These are phyloP conservation scores for Daldinia concentrica DNA, from an alignment of 495 filamentous ascomycete genomes.

Conservation along the genomic window DNA sequence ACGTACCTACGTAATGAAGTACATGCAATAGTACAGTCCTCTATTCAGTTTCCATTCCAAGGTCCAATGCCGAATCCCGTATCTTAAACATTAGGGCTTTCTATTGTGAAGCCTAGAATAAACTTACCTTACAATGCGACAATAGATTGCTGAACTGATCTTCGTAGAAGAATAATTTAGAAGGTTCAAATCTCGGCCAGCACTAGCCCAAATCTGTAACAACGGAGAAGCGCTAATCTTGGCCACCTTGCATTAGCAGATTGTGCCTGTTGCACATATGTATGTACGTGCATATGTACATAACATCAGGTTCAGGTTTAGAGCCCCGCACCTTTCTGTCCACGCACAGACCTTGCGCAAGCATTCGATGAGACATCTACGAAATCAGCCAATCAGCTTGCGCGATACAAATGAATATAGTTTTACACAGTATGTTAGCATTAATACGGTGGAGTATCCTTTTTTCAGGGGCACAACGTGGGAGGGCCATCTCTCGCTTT, in stretches of 20 bases:
- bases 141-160: not conserved
- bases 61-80: not conserved
- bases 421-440: not conserved
- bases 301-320: not conserved
- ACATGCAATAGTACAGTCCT: not conserved
- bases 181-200: conserved; percentile 11
- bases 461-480: conserved; percentile 12
- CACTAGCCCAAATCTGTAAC: conserved; percentile 28
- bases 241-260: conserved; percentile 35
- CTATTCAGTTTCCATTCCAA: not conserved
- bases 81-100: not conserved
- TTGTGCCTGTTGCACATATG: conserved; percentile 6
- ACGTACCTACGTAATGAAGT: not conserved
- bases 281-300: conserved; percentile 10
- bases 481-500: not conserved
- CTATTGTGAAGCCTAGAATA: not conserved
- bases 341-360: conserved; percentile 8
- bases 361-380: not conserved
- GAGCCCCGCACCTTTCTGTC: conserved; percentile 11
- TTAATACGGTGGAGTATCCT: not conserved
- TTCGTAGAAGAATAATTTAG: not conserved
- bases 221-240: conserved; percentile 29
- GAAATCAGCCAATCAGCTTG: not conserved
- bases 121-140: not conserved
- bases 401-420: conserved; percentile 9